Evolutionary conservation across 306 rosid species (phyloP), one percentile per base, ranked within the genome.

Genomic region (Hippophae gyantsensis): DNA sequence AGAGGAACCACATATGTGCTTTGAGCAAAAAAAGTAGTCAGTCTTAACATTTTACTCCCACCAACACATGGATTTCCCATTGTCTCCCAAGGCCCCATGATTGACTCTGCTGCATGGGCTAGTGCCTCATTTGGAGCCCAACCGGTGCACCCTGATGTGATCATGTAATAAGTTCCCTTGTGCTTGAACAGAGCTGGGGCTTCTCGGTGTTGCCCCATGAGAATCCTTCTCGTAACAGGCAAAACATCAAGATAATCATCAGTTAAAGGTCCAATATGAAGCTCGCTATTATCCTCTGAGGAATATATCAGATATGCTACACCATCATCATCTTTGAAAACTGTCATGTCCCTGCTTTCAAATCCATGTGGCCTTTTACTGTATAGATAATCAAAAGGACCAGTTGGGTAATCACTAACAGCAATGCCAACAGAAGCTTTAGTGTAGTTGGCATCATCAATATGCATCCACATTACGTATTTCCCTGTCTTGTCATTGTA

Each of bases 381-480:
- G 62, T 86, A 80, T 27, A 93, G 80, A 77, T 88, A 93, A 66
- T 74, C 65, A 68, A 88, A 93, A 54, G 99, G 95, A 27, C 99
- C 97, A 9, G 85, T 84, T 5, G 99, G 89, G 57, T 78, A 60
- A 50, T 93, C 99, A 54, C 97, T 86, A 53, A 64, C 54, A 14
- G 99, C 99, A 41, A 87, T 61, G 6, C 99, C 99, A 57, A 79
- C 87, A 9, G 97, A 63, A 14, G 99, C 97, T 77, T 89, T 88
- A 23, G 99, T 93, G 58, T 93, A 93, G 90, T 93, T 93, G 26
- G 71, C 78, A 77, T 93, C 95, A 9, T 93, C 99, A 5, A 93
- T 70, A 75, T 93, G 99, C 97, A 89, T 93, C 99, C 95, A 93
- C 99, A 93, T 93, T 53, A 89, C 99, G 51, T 86, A 93, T 71